Evolutionary conservation across 169 alveolate species (phyloP), one percentile per base, ranked within the genome.

Genomic region (Blepharisma undulans): DNA sequence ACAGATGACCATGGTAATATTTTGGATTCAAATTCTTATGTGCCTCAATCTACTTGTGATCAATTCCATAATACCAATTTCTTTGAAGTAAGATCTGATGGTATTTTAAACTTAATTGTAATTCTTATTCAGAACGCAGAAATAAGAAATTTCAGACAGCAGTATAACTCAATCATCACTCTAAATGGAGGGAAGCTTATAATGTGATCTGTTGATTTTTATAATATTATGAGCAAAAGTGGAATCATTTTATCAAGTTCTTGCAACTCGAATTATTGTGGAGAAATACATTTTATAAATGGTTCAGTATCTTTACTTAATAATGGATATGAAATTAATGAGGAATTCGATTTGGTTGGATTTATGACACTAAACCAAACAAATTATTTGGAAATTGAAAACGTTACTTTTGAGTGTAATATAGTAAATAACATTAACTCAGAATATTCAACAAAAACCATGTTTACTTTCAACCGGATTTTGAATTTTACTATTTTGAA

Each of bases 281-380:
- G 79, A 22, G 32, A 72, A 22, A 72, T 72, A 5, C 27, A 22
- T 22, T 72, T 22, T 27, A 72, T 22, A n/a, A 27, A 72, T 22
- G 10, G 79, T 27, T 22, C 79, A 7, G 79, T 72, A 4, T 72
- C 79, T 72, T 27, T 8, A 72, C 79, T 72, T 72, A 72, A 72
- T 72, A 72, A 72, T 27, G 79, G 79, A 72, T 72, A 72, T 72
- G 79, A 72, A 72, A 22, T 22, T 72, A 72, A 72, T 72, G 79
- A 72, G 3, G 27, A n/a, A n/a, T n/a, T n/a, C n/a, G n/a, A n/a
- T n/a, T n/a, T n/a, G n/a, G n/a, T n/a, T n/a, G n/a, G n/a, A n/a
- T n/a, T n/a, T n/a, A n/a, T n/a, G n/a, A n/a, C n/a, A n/a, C n/a
- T n/a, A n/a, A n/a, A n/a, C n/a, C n/a, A n/a, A n/a, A n/a, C n/a